phyloP scores from a whole-genome alignment of 177 flowering plant species.

The Vitis hybrid region DNA sequence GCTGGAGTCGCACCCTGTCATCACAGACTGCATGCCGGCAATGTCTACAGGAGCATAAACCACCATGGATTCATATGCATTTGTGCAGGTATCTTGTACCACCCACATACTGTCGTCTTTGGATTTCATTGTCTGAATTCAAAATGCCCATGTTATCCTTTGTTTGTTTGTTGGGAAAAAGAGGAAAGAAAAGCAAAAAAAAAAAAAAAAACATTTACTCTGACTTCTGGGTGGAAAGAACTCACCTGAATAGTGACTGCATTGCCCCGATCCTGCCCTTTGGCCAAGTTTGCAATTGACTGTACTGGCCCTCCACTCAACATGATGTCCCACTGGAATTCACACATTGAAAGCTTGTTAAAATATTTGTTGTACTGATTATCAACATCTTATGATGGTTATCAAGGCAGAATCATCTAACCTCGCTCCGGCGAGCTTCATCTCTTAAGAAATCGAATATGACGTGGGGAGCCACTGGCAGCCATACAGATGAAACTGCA shows the following conservation, averaged over 20 bases:
- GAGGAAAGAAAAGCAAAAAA: neutral
- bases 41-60: slow-evolving; percentile 82
- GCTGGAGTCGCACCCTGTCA: slow-evolving; percentile 89
- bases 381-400: neutral
- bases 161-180: neutral
- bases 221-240: neutral
- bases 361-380: neutral
- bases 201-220: neutral
- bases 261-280: slow-evolving; percentile 95
- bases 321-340: slow-evolving; percentile 87
- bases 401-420: slow-evolving; percentile 14
- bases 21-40: slow-evolving; percentile 69
- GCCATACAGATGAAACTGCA: slow-evolving; percentile 86
- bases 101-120: slow-evolving; percentile 72
- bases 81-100: slow-evolving; percentile 84
- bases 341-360: neutral
- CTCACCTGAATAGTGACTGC: slow-evolving; percentile 78
- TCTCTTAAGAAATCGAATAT: slow-evolving; percentile 85
- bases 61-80: slow-evolving; percentile 71
- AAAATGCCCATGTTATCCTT: neutral
- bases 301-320: slow-evolving; percentile 60
- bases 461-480: slow-evolving; percentile 67
- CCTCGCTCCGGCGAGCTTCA: slow-evolving; percentile 74
- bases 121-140: slow-evolving; percentile 54
- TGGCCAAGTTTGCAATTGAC: slow-evolving; percentile 68